Base-by-base conservation (phyloP, 2,329 filamentous ascomycete species). In the Epichloe typhina region DNA sequence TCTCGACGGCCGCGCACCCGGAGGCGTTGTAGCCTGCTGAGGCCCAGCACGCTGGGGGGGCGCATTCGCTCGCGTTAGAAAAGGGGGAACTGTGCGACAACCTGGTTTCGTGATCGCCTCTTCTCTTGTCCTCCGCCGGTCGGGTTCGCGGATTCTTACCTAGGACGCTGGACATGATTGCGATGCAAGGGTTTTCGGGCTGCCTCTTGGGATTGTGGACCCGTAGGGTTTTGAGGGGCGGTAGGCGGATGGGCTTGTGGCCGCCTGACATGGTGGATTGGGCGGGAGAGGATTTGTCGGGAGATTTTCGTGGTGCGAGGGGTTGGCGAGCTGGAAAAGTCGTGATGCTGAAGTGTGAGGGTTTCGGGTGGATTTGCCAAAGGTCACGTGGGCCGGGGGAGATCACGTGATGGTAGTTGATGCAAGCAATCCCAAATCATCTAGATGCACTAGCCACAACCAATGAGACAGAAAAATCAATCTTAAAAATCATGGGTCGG, bases 21-120 rank as follows among this genome's bases (percentile, higher is more conserved):
- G 73, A 63, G 5, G 76, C 72, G 64, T 71, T 84, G 68, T 84
- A 83, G 46, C 86, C 86, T 33, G 83, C 78, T 2, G 86, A 90
- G 1, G 87, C 87, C 87, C 87, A 93, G 69, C 87, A 93, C 55
- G 85, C 86, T 91, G 55, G 4, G 1, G 4, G 1, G 23, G 23
- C 5, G 33, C 11, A 13, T 5, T 5, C 7, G 3, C 2, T 9
- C 17, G n/a, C 15, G 17, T 44, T 2, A 41, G 17, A 39, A 17
- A 2, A 17, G 2, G 17, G 2, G 5, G 4, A 7, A 7, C 23
- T 26, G 23, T 26, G 23, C 23, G 23, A 23, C 1, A 1, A 6
- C 21, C 1, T 4, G 21, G 23, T 21, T 21, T 21, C 19, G 19
- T 21, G 19, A 2, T 2, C 19, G 3, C 1, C 23, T 6, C 23